These are phyloP conservation scores for Leccinum aurantiacum DNA, from an alignment of 768 basidiomycete species.

Conservation along the genomic window DNA sequence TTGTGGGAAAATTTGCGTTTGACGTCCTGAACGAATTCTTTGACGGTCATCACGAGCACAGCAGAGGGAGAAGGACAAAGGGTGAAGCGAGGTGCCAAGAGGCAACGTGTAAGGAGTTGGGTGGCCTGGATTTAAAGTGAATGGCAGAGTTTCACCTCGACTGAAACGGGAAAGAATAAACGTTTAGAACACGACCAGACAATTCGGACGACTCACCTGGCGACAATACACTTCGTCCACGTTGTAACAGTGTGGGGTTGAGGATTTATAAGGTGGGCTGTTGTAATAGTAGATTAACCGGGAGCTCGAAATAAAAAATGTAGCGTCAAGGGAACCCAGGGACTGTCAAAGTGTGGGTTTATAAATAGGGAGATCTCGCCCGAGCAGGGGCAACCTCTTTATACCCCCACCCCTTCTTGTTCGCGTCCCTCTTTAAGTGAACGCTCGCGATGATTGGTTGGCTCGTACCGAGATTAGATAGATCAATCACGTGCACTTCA, in stretches of 20 bases:
- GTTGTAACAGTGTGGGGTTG: constrained; percentile 8
- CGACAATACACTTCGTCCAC: not conserved
- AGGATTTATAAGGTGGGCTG: constrained; percentile 6
- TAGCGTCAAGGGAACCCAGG: not conserved
- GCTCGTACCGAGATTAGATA: not conserved
- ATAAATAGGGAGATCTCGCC: constrained; percentile 6
- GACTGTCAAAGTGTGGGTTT: not conserved
- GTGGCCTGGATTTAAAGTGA: not conserved
- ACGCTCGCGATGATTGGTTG: too few species aligned
- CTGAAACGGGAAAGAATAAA: not conserved
- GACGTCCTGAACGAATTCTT: constrained; percentile 31
- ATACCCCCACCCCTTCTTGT: too few species aligned
- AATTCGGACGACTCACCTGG: not conserved
- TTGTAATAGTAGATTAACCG: constrained; percentile 3
- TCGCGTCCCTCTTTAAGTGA: too few species aligned
- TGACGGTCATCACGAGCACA: constrained; percentile 26
- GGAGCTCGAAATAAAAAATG: not conserved
- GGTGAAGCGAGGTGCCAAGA: not conserved
- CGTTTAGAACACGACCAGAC: not conserved
- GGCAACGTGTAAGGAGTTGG: not conserved
- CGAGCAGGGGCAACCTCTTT: not conserved
- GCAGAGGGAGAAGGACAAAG: not conserved
- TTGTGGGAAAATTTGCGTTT: constrained; percentile 33
- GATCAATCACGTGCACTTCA: not conserved
- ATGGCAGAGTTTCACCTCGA: not conserved